phyloP scores from a whole-genome alignment of 1,284 basidiomycete species.

The Heterobasidion irregulare region DNA sequence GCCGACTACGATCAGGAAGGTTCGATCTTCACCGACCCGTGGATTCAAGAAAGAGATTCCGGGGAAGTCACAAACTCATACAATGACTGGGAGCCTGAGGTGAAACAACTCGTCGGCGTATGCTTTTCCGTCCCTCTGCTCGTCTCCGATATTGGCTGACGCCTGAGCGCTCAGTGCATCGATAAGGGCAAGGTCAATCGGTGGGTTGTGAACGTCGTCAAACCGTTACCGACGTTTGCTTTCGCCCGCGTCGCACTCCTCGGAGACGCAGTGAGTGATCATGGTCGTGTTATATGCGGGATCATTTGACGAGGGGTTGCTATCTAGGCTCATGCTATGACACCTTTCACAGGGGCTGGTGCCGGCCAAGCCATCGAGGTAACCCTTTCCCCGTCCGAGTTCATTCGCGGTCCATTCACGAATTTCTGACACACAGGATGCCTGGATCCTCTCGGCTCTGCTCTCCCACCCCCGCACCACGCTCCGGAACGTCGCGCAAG shows the following conservation, averaged over 20 bases:
- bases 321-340: slow-evolving; percentile 42
- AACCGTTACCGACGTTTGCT: slow-evolving; percentile 29
- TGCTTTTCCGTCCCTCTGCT: neutral
- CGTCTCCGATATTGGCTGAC: slow-evolving; percentile 8
- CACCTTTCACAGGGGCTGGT: slow-evolving; percentile 46
- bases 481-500: slow-evolving; percentile 22
- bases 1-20: slow-evolving; percentile 25
- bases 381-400: neutral
- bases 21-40: slow-evolving; percentile 24
- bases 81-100: slow-evolving; percentile 32
- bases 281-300: too few species aligned
- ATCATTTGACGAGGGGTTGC: neutral
- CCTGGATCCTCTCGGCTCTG: slow-evolving; percentile 30
- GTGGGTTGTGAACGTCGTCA: slow-evolving; percentile 43
- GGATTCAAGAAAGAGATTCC: slow-evolving; percentile 23
- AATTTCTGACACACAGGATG: slow-evolving; percentile 22
- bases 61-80: slow-evolving; percentile 21
- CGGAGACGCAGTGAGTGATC: slow-evolving; percentile 42
- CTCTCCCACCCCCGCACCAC: slow-evolving; percentile 33
- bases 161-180: slow-evolving; percentile 22
- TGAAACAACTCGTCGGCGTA: slow-evolving; percentile 31
- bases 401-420: neutral
- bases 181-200: slow-evolving; percentile 23
- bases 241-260: slow-evolving; percentile 34
- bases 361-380: slow-evolving; percentile 52